Evolutionary conservation across 495 filamentous ascomycete genomes (phyloP), one percentile per base, ranked within the genome.

Genomic region (Astrocystis sublimbata): DNA sequence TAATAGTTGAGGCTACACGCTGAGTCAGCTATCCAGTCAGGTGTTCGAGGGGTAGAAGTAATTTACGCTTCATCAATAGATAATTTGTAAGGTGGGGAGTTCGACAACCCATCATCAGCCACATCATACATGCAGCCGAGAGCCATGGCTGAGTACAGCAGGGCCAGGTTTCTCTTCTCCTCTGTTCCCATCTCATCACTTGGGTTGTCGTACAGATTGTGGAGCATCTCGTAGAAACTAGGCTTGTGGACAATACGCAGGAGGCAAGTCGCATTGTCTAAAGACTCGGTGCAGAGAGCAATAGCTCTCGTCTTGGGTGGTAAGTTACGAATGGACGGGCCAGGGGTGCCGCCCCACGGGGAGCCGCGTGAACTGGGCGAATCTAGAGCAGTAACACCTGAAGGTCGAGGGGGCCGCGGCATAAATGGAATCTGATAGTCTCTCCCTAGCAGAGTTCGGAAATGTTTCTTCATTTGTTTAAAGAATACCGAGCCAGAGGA

Each of bases 401-500:
- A 61, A 24, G 74, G 74, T 21, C 68, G 63, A 28, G 71, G 67
- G 2, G 80, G 70, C 8, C 75, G 77, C 9, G 79, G 79, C 46
- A 83, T 65, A 60, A 83, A 80, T 4, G 80, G 80, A 13, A 74
- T 73, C 36, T 73, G 71, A 61, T 79, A 74, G 54, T 83, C 82
- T 55, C 77, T 77, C 24, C 85, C 85, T 47, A 90, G 81, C n/a
- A 92, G 86, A 10, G 72, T 66, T 51, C 73, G 69, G 61, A 96
- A 88, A 70, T 97, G 90, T 66, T 92, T 90, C 60, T 91, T 87
- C 82, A 98, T 86, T 38, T 90, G 85, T 64, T 85, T 81, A 52
- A 97, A 81, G 74, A 96, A 98, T 61, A 91, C 89, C 47, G 93
- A 81, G 0, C 94, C 92, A 4, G 94, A 98, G 0, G 93, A 97